Base-by-base conservation (phyloP, 345 rosid genomes). In the Euphorbia peplus region DNA sequence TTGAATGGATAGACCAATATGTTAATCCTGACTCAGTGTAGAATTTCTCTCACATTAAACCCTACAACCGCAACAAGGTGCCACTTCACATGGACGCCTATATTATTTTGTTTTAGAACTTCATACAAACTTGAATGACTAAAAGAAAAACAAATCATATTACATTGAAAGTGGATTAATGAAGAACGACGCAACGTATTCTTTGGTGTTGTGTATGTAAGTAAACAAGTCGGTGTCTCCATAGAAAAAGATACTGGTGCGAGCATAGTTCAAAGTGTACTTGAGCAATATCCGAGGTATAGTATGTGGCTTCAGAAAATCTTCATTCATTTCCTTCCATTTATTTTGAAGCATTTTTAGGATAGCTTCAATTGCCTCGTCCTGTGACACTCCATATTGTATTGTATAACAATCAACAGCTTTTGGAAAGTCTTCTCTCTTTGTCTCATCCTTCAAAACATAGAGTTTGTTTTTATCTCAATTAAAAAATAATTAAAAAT, bases 311-410 rank as follows among this genome's bases (percentile, higher is more conserved):
- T 18, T 67, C 68, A 73, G 19, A 8, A 44, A 52, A 1, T 73
- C 68, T 22, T 73, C 35, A 37, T 70, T 70, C 32, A 60, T 60
- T 9, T 24, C 48, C 48, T 60, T 60, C 64, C 64, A 60, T 8
- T 0, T 46, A 39, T 39, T 22, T 60, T 19, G 48, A 3, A 37
- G 9, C 8, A 60, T 8, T 39, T 60, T 60, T 4, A 8, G 26
- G 1, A 60, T 19, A 1, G 21, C 64, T 60, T 8, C 28, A 16
- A 28, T 21, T 2, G 64, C 64, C 28, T 60, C 24, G 8, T 37
- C 16, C 18, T 19, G 2, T 19, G 64, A 60, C 2, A 60, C 64
- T 3, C 37, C 48, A 21, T 60, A 11, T 37, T 60, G 48, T 8
- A 32, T 37, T 29, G 21, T 39, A 15, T 60, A 60, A 16, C 64